phyloP scores from a whole-genome alignment of 345 rosid species.

The Balakata baccata region DNA sequence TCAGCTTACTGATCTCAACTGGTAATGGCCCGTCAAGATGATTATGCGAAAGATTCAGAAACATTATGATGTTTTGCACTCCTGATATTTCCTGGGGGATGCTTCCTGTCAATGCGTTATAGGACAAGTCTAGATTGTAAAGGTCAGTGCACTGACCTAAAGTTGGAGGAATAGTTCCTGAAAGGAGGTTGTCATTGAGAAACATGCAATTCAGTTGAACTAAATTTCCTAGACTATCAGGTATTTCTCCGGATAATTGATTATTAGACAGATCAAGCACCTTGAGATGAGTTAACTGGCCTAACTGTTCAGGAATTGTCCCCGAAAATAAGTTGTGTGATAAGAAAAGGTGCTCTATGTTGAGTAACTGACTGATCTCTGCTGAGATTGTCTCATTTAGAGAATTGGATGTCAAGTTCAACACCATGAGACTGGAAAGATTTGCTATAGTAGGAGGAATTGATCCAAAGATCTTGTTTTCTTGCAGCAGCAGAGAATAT shows the following conservation, averaged over 20 bases:
- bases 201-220: no score
- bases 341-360: constrained; percentile 40
- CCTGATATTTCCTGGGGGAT: no score
- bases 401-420: constrained; percentile 42
- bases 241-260: constrained; percentile 16
- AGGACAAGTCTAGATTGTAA: no score
- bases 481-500: constrained; percentile 27
- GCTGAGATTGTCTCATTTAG: constrained; percentile 36
- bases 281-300: constrained; percentile 26
- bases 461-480: constrained; percentile 43
- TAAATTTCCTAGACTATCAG: no score
- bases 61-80: no score
- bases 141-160: no score
- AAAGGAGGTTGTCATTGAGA: no score
- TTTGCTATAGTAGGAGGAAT: constrained; percentile 42
- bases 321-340: constrained; percentile 41
- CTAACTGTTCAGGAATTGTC: constrained; percentile 39
- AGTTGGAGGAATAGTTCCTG: no score
- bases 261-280: constrained; percentile 49
- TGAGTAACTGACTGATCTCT: constrained; percentile 27
- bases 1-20: no score
- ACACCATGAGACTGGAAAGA: constrained; percentile 27
- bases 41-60: no score
- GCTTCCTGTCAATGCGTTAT: no score
- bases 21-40: no score